phyloP scores from a whole-genome alignment of 768 basidiomycete species.

The Clathrus columnatus region DNA sequence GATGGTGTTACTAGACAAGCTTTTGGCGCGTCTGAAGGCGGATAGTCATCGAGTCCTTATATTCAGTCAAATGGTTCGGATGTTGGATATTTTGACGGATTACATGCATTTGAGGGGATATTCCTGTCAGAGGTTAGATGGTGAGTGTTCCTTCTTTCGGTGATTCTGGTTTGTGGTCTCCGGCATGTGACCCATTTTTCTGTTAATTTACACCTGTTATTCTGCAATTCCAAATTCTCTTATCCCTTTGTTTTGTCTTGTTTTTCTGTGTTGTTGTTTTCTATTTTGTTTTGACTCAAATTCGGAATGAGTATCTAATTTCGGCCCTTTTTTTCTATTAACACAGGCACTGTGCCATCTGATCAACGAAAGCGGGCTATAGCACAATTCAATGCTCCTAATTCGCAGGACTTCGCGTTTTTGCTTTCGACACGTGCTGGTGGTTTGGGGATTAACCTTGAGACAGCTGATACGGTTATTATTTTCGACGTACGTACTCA shows the following conservation, averaged over 20 bases:
- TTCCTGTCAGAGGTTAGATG: constrained; percentile 89
- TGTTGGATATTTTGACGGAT: constrained; percentile 97
- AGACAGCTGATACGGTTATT: constrained; percentile 97
- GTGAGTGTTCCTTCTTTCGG: constrained; percentile 29
- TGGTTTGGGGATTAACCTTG: constrained; percentile 95
- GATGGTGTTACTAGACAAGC: constrained; percentile 95
- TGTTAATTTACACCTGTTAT: too few relatives aligned
- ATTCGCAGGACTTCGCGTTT: constrained; percentile 94
- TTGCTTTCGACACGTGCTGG: constrained; percentile 94
- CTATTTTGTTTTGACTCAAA: neutral
- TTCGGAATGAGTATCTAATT: neutral
- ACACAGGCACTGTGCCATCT: constrained; percentile 56
- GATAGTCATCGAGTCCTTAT: constrained; percentile 97
- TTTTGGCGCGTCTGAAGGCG: constrained; percentile 78
- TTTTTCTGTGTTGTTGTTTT: neutral
- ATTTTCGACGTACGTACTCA: constrained; percentile 81
- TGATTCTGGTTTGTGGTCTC: neutral
- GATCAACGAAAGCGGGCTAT: constrained; percentile 93
- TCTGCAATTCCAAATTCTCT: too few relatives aligned
- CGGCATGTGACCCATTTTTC: neutral
- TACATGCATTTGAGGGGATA: constrained; percentile 90
- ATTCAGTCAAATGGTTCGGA: constrained; percentile 99
- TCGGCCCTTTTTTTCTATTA: neutral
- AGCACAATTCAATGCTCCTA: constrained; percentile 91
- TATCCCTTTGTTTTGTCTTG: too few relatives aligned